These are phyloP conservation scores for Ampelomyces quisqualis DNA, from an alignment of 2,329 filamentous ascomycete species.

Conservation along the genomic window DNA sequence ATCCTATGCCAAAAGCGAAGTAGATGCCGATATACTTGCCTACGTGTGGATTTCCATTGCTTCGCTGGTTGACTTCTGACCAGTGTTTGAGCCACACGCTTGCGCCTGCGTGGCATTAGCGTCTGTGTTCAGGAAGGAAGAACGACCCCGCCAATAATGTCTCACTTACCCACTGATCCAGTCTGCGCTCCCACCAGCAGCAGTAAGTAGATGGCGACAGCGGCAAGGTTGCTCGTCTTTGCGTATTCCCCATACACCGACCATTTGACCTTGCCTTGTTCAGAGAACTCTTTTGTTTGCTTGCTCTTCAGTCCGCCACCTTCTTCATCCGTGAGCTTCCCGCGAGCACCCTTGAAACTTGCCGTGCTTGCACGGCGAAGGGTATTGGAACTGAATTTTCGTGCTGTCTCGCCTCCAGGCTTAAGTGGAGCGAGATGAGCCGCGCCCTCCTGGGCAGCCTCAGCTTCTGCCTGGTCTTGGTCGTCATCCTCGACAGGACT, in stretches of 20 bases:
- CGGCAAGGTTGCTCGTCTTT: slow-evolving; percentile 85
- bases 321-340: slow-evolving; percentile 83
- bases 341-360: slow-evolving; percentile 82
- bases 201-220: slow-evolving; percentile 76
- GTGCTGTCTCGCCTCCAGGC: slow-evolving; percentile 57
- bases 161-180: slow-evolving; percentile 68
- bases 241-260: slow-evolving; percentile 92
- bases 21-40: slow-evolving; percentile 94
- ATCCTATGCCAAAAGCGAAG: slow-evolving; percentile 89
- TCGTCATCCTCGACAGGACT: slow-evolving; percentile 53
- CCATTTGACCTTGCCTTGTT: slow-evolving; percentile 99
- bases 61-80: slow-evolving; percentile 74
- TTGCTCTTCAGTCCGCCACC: slow-evolving; percentile 71
- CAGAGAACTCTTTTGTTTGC: slow-evolving; percentile 81
- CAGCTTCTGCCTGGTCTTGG: slow-evolving; percentile 54
- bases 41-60: slow-evolving; percentile 69
- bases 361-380: slow-evolving; percentile 87
- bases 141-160: slow-evolving; percentile 22
- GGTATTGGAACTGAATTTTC: slow-evolving; percentile 70
- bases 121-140: slow-evolving; percentile 11
- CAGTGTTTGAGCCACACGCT: slow-evolving; percentile 93
- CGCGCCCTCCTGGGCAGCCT: slow-evolving; percentile 68
- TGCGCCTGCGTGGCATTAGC: slow-evolving; percentile 56
- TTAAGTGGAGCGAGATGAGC: slow-evolving; percentile 72
- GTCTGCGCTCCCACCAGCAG: slow-evolving; percentile 79